Conservation (phyloP, 768 basidiomycete species). For the Boletus eberwhitei region DNA sequence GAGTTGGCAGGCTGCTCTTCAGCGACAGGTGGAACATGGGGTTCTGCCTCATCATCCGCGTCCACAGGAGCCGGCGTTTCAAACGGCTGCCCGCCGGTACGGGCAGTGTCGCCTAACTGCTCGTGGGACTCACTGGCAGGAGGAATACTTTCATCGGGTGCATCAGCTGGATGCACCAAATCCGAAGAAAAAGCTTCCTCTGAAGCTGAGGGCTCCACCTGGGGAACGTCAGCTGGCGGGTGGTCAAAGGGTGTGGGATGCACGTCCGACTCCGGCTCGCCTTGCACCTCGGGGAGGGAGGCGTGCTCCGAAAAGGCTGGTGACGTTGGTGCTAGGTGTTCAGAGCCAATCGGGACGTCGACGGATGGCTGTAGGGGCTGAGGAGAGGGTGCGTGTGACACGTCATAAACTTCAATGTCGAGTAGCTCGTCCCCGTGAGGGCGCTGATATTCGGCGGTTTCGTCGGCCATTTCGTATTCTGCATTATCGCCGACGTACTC, state of each 20-base stretch:
- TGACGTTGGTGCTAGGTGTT: conserved; percentile 1
- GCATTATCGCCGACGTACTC: conserved; percentile 42
- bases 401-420: conserved; percentile 43
- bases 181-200: conserved; percentile 9
- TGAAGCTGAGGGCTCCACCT: conserved; percentile 14
- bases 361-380: conserved; percentile 13
- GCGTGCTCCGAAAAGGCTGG: conserved; percentile 4
- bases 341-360: conserved; percentile 19
- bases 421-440: conserved; percentile 27
- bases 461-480: conserved; percentile 47
- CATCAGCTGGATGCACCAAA: conserved; percentile 5
- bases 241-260: conserved; percentile 16
- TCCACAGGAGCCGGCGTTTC: conserved; percentile 5
- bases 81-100: conserved; percentile 1
- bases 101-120: conserved; percentile 6
- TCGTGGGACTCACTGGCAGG: conserved; percentile 22
- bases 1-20: conserved; percentile 3
- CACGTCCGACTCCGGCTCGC: conserved; percentile 11
- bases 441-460: conserved; percentile 27
- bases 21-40: not conserved
- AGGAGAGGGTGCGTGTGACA: conserved; percentile 32
- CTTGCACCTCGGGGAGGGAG: conserved; percentile 1
- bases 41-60: conserved; percentile 2
- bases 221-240: conserved; percentile 10
- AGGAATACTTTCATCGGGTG: conserved; percentile 2